Evolutionary conservation across 768 basidiomycete genomes (phyloP), one percentile per base, ranked within the genome.

Genomic region (Saitozyma podzolica): DNA sequence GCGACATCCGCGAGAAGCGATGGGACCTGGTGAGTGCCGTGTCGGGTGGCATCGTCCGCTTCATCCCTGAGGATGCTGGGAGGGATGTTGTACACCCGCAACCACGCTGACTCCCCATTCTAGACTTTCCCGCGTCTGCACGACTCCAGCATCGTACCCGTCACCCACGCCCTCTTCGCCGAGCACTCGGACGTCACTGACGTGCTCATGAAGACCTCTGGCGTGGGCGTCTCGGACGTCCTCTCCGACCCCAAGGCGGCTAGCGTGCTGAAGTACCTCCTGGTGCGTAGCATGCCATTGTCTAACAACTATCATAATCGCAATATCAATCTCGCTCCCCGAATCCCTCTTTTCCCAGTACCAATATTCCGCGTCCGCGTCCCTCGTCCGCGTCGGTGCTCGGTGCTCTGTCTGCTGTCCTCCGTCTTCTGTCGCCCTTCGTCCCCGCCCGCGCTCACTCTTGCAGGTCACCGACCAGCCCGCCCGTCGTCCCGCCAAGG

Each of bases 171-270:
- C 11, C 84, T 92, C 69, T 91, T 93, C 88, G 87, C 90, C 62
- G 93, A 96, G 81, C 90, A 86, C 67, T 89, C 89, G 9, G 93
- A 95, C 68, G 83, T 91, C 59, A 89, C 90, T 2, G 90, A 94
- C 19, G 84, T 83, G 69, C 72, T 95, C 56, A 82, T 91, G 74
- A 92, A 90, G 71, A 80, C 80, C 13, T 69, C 83, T 76, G 81
- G 82, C 41, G 80, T 83, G 67, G 76, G 84, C 81, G 80, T 95
- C 39, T 66, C 84, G 56, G 80, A 84, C 37, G 79, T 84, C n/a
- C 82, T 95, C 57, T 82, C 84, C 55, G 83, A 89, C 67, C 85
- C 89, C 39, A 84, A 84, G 54, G 82, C 87, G 52, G 83, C 85
- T 52, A 84, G 86, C 45, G 88, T 90, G 82, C 91, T 96, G 84